These are phyloP conservation scores for Candida boleticola DNA, from an alignment of 805 yeast species.

Conservation along the genomic window DNA sequence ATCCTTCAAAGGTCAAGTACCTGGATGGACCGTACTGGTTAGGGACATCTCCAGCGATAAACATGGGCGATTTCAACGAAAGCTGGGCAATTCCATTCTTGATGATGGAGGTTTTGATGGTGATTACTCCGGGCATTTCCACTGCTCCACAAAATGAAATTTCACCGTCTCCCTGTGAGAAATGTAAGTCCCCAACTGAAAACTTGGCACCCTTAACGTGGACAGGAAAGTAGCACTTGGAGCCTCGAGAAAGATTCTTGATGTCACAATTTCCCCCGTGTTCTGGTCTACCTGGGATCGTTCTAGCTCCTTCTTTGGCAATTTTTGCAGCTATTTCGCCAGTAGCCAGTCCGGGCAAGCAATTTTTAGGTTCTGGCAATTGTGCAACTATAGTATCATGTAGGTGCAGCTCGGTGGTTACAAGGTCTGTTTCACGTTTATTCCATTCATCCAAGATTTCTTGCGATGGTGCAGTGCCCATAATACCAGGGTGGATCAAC, in stretches of 20 bases:
- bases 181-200: conserved; percentile 49
- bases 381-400: conserved; percentile 40
- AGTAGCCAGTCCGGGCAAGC: conserved; percentile 41
- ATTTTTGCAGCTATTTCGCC: conserved; percentile 22
- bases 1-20: conserved; percentile 52
- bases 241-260: conserved; percentile 48
- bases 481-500: conserved; percentile 49
- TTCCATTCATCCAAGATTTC: conserved; percentile 46
- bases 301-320: conserved; percentile 47
- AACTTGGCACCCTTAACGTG: conserved; percentile 47
- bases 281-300: conserved; percentile 54
- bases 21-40: conserved; percentile 48
- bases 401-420: conserved; percentile 27
- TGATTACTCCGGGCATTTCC: conserved; percentile 50
- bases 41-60: conserved; percentile 47
- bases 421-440: conserved; percentile 38
- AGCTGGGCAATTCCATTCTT: conserved; percentile 42
- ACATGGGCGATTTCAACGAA: conserved; percentile 45
- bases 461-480: conserved; percentile 50
- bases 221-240: conserved; percentile 48
- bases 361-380: conserved; percentile 33
- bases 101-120: conserved; percentile 39
- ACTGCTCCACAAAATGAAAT: conserved; percentile 55
- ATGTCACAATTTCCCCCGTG: conserved; percentile 56
- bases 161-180: conserved; percentile 55